A percentile compares a stretch with the other conserved stretches of the same genome.
phyloP scores from a whole-genome alignment of 106 monocot species.

The Platanthera guangdongensis region DNA sequence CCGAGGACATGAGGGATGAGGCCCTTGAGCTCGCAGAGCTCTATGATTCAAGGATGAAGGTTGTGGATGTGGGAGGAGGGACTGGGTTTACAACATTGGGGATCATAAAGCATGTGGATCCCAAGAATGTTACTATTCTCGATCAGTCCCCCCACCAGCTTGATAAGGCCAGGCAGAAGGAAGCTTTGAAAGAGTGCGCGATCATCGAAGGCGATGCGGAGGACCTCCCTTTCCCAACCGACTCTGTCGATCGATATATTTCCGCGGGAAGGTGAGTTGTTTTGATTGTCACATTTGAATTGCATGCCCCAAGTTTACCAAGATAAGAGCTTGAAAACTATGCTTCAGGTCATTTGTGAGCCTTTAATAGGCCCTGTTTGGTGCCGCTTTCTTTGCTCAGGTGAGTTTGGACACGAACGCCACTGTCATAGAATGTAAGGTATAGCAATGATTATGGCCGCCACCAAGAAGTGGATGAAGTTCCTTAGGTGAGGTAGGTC shows the following conservation, averaged over 20 bases:
- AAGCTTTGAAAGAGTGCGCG: slow-evolving; percentile 72
- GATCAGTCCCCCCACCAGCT: slow-evolving; percentile 98
- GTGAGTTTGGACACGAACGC: too few relatives aligned
- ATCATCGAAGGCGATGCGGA: slow-evolving; percentile 93
- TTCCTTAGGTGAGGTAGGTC: too few relatives aligned
- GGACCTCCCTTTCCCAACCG: slow-evolving; percentile 86
- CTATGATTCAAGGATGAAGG: slow-evolving; percentile 47
- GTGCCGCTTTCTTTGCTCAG: too few relatives aligned
- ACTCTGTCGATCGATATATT: slow-evolving; percentile 66
- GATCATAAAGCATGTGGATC: slow-evolving; percentile 69
- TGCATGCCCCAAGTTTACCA: not conserved
- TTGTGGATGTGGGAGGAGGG: slow-evolving; percentile 91
- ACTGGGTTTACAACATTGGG: slow-evolving; percentile 92
- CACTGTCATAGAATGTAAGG: too few relatives aligned
- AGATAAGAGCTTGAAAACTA: not conserved
- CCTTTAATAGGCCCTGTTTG: too few relatives aligned
- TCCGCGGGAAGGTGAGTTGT: slow-evolving; percentile 85
- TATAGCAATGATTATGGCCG: too few relatives aligned
- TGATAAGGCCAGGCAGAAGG: slow-evolving; percentile 76
- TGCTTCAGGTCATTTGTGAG: not conserved
- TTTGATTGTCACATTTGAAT: not conserved
- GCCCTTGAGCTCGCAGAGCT: slow-evolving; percentile 87
- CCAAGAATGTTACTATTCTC: slow-evolving; percentile 83
- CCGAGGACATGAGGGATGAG: slow-evolving; percentile 96
- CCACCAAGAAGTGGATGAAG: too few relatives aligned